These are phyloP conservation scores for Yarrowia keelungensis DNA, from an alignment of 805 yeast genomes.

Conservation along the genomic window DNA sequence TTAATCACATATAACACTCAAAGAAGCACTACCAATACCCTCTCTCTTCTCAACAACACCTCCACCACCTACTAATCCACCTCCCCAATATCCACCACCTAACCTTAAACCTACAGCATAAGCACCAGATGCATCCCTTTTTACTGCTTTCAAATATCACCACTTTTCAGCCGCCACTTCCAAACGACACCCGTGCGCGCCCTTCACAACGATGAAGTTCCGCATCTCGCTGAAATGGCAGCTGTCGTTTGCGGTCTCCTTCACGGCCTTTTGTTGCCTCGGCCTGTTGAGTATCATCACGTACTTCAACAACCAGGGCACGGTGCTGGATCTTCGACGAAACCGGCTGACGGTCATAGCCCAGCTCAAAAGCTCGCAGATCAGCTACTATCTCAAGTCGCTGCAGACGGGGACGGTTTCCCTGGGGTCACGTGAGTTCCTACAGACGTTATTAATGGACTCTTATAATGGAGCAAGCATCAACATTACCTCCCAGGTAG, in stretches of 20 bases:
- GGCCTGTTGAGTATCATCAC: constrained; percentile 35
- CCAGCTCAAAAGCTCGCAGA: constrained; percentile 78
- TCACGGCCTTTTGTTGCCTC: constrained; percentile 30
- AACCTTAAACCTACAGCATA: too few species aligned
- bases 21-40: too few species aligned
- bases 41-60: too few species aligned
- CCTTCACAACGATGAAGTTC: constrained; percentile 14
- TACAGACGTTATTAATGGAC: constrained; percentile 64
- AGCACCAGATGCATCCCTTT: too few species aligned
- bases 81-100: too few species aligned
- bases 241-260: constrained; percentile 27
- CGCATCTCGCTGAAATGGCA: constrained; percentile 31
- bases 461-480: constrained; percentile 47
- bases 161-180: too few species aligned
- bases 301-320: constrained; percentile 67
- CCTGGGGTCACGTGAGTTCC: constrained; percentile 63
- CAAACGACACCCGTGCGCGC: neutral
- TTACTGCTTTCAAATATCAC: too few species aligned
- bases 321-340: constrained; percentile 64
- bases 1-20: too few species aligned
- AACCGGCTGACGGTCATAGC: constrained; percentile 79
- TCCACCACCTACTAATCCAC: too few species aligned
- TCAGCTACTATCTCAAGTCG: constrained; percentile 67
- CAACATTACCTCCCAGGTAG: constrained; percentile 17
- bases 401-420: constrained; percentile 72